Evolutionary conservation across 1,284 basidiomycete genomes (phyloP), one percentile per base, ranked within the genome.

Genomic region (Sporisorium graminicola): DNA sequence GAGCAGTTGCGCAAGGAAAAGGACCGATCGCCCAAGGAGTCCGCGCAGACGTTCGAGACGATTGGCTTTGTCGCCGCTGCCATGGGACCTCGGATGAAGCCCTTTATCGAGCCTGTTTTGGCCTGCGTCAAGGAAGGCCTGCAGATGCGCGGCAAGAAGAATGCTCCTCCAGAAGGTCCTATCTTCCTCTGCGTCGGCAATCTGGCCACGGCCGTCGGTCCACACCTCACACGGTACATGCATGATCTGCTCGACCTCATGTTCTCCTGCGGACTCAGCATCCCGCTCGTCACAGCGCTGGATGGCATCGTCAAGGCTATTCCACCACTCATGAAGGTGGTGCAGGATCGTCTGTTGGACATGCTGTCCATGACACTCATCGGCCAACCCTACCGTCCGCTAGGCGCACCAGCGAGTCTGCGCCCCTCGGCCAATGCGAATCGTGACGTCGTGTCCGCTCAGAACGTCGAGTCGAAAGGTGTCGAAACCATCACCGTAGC

Each of bases 141-240:
- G 40, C 91, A 93, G 82, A 90, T 91, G 81, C 88, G 93, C 86
- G 95, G 94, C 50, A 94, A 92, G 86, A 98, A 96, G 89, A 94
- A 94, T 82, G 93, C 94, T 3, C 93, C 93, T 5, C 91, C 93
- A 16, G 96, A 98, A 87, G 94, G 94, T 72, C 93, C 96, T 0
- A 95, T 99, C 76, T 99, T 99, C 85, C 94, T 98, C 88, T 99
- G 97, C 86, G 90, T 99, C 54, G 94, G 94, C 37, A 95, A 98
- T 93, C 89, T 99, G 56, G 95, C 95, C 1, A 91, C 91, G 0
- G 94, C 97, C 5, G 95, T 99, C 42, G 97, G 97, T 0, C 95
- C 95, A 1, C 96, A 95, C 84, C 88, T 99, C 57, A 98, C 97
- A 0, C 94, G 95, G 82, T 90, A 97, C 65, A 89, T 99, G 79